Evolutionary conservation across 1,139 yeast genomes (phyloP).

Genomic region (Hyphopichia burtonii): DNA sequence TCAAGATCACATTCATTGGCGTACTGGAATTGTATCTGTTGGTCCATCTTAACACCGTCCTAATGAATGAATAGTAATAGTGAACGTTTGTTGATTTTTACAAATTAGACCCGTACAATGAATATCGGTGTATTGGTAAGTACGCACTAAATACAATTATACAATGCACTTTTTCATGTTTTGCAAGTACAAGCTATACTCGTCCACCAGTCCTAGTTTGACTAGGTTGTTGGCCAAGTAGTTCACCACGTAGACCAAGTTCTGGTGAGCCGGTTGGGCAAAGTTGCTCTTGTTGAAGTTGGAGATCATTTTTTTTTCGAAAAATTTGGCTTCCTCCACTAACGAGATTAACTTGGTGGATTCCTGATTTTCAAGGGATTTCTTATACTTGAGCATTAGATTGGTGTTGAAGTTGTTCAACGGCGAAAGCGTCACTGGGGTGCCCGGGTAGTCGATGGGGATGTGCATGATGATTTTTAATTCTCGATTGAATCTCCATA

Average conservation of each 20-base stretch:
- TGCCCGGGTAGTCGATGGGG: constrained; percentile 22
- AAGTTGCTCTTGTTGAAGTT: constrained; percentile 19
- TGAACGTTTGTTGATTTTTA: no score
- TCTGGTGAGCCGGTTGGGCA: constrained; percentile 12
- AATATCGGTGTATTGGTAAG: no score
- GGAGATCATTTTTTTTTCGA: constrained; percentile 22
- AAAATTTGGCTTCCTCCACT: constrained; percentile 15
- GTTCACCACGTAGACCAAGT: constrained; percentile 25
- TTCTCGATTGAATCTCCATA: constrained; percentile 17
- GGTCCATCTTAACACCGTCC: no score
- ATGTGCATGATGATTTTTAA: constrained; percentile 20
- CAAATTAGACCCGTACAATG: no score
- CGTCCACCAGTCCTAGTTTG: not conserved
- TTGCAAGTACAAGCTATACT: not conserved
- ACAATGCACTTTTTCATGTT: not conserved
- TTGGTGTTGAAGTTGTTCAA: constrained; percentile 25
- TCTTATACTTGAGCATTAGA: constrained; percentile 17
- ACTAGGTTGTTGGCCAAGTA: constrained; percentile 24
- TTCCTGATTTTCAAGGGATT: constrained; percentile 7
- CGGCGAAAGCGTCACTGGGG: constrained; percentile 15
- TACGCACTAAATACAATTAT: not conserved
- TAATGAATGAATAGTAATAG: no score
- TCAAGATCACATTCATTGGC: constrained; percentile 56
- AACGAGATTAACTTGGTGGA: constrained; percentile 10
- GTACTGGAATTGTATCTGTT: constrained; percentile 39